phyloP scores from a whole-genome alignment of 164 flowering plant genomes.

The grape (Vitis vinifera) region ASM3070453v1 NC_081822.1:12649501-12650000 shows the following conservation, averaged over 20 bases:
- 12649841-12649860: constrained; percentile 57
- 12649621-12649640: constrained; percentile 11
- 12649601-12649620: constrained; percentile 23
- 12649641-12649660: constrained; percentile 12
- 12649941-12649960: constrained; percentile 68
- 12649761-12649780: constrained; percentile 69
- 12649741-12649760: constrained; percentile 66
- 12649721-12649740: constrained; percentile 53
- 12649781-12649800: constrained; percentile 65
- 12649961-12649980: constrained; percentile 76
- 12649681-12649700: not conserved
- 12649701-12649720: constrained; percentile 18
- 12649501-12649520: constrained; percentile 58
- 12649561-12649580: constrained; percentile 12
- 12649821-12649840: constrained; percentile 61
- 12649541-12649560: constrained; percentile 26
- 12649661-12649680: constrained; percentile 17
- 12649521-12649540: constrained; percentile 57
- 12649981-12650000: constrained; percentile 67
- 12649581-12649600: constrained; percentile 11
- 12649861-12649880: constrained; percentile 36
- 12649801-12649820: constrained; percentile 74
- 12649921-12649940: constrained; percentile 51
- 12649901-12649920: constrained; percentile 54
- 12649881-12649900: constrained; percentile 43